Base-by-base conservation (phyloP, 2,329 filamentous ascomycete genomes). In the Colletotrichum theobromicola region DNA sequence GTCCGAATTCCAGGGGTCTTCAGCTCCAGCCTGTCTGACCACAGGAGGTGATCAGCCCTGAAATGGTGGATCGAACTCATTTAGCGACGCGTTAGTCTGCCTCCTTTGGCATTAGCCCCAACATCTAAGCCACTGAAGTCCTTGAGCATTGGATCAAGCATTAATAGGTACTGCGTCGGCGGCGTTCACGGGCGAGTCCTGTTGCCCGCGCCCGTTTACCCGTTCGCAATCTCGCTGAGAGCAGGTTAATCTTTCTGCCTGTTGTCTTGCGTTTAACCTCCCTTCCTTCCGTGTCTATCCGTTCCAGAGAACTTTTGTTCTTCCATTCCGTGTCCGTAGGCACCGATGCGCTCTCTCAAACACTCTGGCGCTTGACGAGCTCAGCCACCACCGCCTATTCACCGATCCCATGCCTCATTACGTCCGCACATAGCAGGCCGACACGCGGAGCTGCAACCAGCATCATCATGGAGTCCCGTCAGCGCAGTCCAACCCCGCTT, bases 401-500 rank as follows among this genome's bases (percentile, higher is more conserved):
- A 7, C 53, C 21, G 50, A 55, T 24, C n/a, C 21, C 26, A 28
- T 24, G 53, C 53, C 57, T 60, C n/a, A 28, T 60, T 13, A 28
- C 57, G 57, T 34, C 28, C 28, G 57, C 26, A 60, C 28, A 60
- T 30, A 18, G 34, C 34, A 15, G 13, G 53, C 53, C 7, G 15
- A 26, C 53, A 57, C 42, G 42, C 42, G 21, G n/a, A n/a, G 42
- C 42, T 46, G 42, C 42, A 21, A 21, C 57, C 28, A 32, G 30
- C 16, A 18, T n/a, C 32, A 46, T 46, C 55, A 72, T 72, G 69
- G 58, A 70, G 34, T 50, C 70, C 32, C 67, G 71, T 34, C 67
- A 74, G 69, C 67, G 69, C 46, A 73, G 70, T 35, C 68, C 72
- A 15, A 64, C 69, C 72, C 63, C 62, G 63, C 37, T 75, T 35